Percentiles rank a stretch among this genome's conserved stretches.
Evolutionary conservation across 2,329 filamentous ascomycete species (phyloP).

Genomic region (Balansia obtecta): DNA sequence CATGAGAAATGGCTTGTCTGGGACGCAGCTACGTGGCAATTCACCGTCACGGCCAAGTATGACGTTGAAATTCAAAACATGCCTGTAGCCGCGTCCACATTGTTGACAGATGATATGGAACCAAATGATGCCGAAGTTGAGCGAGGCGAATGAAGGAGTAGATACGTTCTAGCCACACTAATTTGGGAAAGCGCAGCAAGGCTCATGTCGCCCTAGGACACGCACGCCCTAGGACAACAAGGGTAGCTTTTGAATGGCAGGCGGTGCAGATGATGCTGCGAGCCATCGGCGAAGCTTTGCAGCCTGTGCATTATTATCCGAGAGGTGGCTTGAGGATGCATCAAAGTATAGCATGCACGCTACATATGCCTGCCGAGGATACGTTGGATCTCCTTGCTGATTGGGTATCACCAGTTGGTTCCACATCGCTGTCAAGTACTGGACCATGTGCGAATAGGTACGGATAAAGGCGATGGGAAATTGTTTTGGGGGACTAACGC

Average conservation of each 20-base stretch:
- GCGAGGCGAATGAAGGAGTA: background rate
- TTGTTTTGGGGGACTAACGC: no score
- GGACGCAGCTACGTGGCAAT: conserved; percentile 23
- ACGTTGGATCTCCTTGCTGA: no score
- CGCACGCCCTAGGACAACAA: background rate
- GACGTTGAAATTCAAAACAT: background rate
- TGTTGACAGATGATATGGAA: background rate
- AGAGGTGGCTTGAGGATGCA: background rate
- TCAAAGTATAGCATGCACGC: background rate
- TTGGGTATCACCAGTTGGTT: no score
- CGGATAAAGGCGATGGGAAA: no score
- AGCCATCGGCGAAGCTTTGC: background rate
- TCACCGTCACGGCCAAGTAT: conserved; percentile 13
- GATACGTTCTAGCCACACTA: background rate
- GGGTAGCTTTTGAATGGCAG: background rate
- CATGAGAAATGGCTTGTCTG: conserved; percentile 30
- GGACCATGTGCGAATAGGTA: no score
- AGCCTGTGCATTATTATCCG: background rate
- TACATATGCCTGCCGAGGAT: no score
- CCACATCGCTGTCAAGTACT: no score
- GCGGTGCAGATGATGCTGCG: background rate
- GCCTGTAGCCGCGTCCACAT: background rate
- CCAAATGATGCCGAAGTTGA: background rate
- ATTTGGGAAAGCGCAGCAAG: background rate
- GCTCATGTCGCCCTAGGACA: no score